These are phyloP conservation scores for Globisporangium cederbergense DNA, from an alignment of 352 stramenopile genomes.

Conservation along the genomic window DNA sequence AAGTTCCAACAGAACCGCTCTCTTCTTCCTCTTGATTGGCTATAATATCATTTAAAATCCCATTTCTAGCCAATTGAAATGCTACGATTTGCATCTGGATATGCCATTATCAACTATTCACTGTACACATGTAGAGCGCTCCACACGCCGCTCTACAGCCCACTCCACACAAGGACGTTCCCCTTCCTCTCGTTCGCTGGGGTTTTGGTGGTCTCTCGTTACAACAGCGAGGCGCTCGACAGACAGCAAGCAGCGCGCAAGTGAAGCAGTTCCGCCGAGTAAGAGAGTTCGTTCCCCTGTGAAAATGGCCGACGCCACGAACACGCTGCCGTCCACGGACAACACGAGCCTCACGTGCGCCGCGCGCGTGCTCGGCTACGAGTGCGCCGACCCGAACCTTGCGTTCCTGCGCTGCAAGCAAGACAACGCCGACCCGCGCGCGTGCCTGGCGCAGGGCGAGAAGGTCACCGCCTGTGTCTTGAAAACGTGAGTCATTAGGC, in stretches of 20 bases:
- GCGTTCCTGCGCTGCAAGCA: slow-evolving; percentile 87
- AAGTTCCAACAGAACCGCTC: background rate
- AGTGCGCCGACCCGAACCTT: slow-evolving; percentile 82
- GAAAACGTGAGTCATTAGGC: slow-evolving; percentile 62
- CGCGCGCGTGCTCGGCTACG: slow-evolving; percentile 73
- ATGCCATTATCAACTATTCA: background rate
- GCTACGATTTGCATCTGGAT: background rate
- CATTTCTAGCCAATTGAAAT: background rate
- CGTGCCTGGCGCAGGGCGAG: slow-evolving; percentile 81
- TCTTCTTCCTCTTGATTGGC: background rate
- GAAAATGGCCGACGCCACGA: slow-evolving; percentile 48
- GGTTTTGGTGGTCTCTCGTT: slow-evolving; percentile 18
- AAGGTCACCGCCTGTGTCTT: slow-evolving; percentile 86
- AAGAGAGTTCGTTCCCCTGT: background rate
- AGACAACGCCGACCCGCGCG: slow-evolving; percentile 72
- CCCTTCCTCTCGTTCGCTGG: slow-evolving; percentile 12
- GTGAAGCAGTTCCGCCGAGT: slow-evolving; percentile 7
- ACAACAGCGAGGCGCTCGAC: background rate
- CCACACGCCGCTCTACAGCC: background rate
- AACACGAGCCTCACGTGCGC: slow-evolving; percentile 87
- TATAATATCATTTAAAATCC: background rate
- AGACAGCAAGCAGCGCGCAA: slow-evolving; percentile 9
- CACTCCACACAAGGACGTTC: slow-evolving; percentile 1
- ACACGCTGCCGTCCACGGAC: slow-evolving; percentile 73
- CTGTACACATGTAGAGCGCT: slow-evolving; percentile 3